Evolutionary conservation across 345 rosid species (phyloP).

Genomic region (Lagerstroemia speciosa): DNA sequence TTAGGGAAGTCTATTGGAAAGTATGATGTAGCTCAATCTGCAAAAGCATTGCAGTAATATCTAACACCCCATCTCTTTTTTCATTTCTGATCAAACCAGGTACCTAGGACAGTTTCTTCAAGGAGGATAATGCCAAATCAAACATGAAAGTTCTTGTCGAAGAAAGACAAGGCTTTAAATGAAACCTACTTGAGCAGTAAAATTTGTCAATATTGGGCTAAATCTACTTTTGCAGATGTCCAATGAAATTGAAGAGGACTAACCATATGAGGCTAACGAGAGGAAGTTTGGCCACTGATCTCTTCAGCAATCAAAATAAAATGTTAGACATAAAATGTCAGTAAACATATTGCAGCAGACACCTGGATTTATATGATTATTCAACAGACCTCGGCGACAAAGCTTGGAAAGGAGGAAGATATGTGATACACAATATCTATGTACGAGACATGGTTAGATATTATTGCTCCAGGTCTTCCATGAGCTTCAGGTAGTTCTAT

Average conservation of each 20-base stretch:
- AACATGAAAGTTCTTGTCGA: no score
- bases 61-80: no score
- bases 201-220: background rate
- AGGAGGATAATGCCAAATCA: no score
- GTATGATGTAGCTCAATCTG: no score
- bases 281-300: constrained; percentile 91
- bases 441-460: constrained; percentile 81
- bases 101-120: no score
- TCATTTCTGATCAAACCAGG: no score
- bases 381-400: constrained; percentile 77
- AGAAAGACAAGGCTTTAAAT: background rate
- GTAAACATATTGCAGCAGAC: constrained; percentile 5
- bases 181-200: background rate
- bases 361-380: background rate
- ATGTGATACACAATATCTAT: constrained; percentile 85
- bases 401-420: constrained; percentile 89
- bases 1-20: no score
- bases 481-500: constrained; percentile 31
- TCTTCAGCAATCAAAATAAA: constrained; percentile 40
- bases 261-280: constrained; percentile 88
- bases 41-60: no score
- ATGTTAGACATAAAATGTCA: background rate
- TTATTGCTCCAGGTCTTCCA: constrained; percentile 71
- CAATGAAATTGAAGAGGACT: constrained; percentile 3
- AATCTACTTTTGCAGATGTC: background rate